Evolutionary conservation across 2,329 filamentous ascomycete genomes (phyloP), one percentile per base, ranked within the genome.

Genomic region (Ophiocordyceps camponoti-floridani): DNA sequence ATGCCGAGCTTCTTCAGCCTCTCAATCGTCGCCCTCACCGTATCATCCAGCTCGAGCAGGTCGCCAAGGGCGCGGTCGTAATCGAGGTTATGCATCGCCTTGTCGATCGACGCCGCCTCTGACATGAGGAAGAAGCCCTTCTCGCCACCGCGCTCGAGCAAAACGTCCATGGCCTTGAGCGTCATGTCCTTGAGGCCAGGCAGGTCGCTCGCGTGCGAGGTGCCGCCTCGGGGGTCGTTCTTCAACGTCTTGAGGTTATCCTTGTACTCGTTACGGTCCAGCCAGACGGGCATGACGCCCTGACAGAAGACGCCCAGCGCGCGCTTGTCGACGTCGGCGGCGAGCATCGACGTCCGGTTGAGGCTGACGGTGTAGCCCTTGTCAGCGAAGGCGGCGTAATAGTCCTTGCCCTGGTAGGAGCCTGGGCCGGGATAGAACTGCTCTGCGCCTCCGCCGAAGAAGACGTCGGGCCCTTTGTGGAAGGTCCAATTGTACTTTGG

Each of bases 131-230:
- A 86, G 73, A 82, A 93, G 6, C 85, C 85, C 47, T 83, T 72
- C 47, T 81, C 71, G 31, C 72, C 72, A 27, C 78, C 76, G 47
- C 75, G 71, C 37, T 69, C 69, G 59, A 81, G 65, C n/a, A 91
- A 73, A 44, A 89, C 77, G 47, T 89, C 83, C 43, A 91, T 73
- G 23, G 84, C 84, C 67, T 93, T 93, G 53, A 88, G 68, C 0
- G 85, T 88, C 85, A 93, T 93, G 41, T 91, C 83, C 64, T 86
- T 89, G 43, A 91, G 75, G 4, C 85, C 85, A 1, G 85, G 85
- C 27, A 89, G 75, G 55, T 91, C 84, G 8, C 72, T 68, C 5
- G 84, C 84, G 38, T 81, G 66, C 14, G 64, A 67, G 40, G 72
- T 68, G 49, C 70, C 70, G 43, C 84, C 84, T 11, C 73, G 68